Base-by-base conservation (phyloP, 164 flowering plant genomes). In the Liquidambar formosana region DNA sequence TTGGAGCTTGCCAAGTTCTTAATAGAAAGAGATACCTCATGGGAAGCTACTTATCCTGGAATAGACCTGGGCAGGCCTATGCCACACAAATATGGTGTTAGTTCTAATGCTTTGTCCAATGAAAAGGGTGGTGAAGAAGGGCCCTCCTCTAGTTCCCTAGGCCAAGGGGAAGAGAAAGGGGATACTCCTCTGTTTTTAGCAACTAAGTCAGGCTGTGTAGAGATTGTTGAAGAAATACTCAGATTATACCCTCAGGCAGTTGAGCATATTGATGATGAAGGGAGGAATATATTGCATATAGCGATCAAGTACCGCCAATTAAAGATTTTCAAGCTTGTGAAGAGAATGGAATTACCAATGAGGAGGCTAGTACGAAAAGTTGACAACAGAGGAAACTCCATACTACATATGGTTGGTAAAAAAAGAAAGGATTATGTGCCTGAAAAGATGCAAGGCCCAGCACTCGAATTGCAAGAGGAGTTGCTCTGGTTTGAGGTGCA, bases 141-240 rank as follows among this genome's bases (percentile, higher is more conserved):
- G 41, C 6, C 41, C 4, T 33, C 41, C 41, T 2, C 41, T 33
- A 33, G 41, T 33, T 33, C 41, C 6, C 41, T 33, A 33, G 2
- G 41, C 41, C 41, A 33, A 33, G 41, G 41, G 41, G 6, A 33
- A 33, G 41, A 6, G 41, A 33, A 33, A 33, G 41, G 41, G 1
- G 60, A 64, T 18, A 68, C 73, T 0, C 75, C 78, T 0, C 58
- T 76, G 57, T 11, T 76, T 1, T 26, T 67, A 12, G 75, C 78
- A 25, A 53, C 75, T 0, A 57, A 22, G 9, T 25, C 11, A 0
- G 78, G 75, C 8, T 61, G 62, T 0, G 11, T 19, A 18, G 69
- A 67, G 65, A 76, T 76, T 10, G 75, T 71, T 0, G 10, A 53
- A 0, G 15, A 49, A 18, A 74, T 69, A 14, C 63, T 68, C 5